Evolutionary conservation across 75 land plant genomes (phyloP), one percentile per base, ranked within the genome.

Genomic region (Azolla pinnata): DNA sequence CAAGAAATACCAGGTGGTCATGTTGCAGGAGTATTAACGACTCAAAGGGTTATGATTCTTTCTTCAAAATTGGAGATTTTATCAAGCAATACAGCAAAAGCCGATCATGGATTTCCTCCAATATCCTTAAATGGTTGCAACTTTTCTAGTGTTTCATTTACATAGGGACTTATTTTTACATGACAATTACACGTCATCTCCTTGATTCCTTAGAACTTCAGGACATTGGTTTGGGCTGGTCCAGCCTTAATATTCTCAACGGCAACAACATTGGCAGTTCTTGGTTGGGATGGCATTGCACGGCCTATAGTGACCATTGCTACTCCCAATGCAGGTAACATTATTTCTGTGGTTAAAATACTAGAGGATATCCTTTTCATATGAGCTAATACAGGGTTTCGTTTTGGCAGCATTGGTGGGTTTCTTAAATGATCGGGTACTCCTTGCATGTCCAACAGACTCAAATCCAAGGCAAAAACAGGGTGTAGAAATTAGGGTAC

Each of bases 191-290:
- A n/a, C n/a, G n/a, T n/a, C n/a, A n/a, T n/a, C n/a, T n/a, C n/a
- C n/a, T n/a, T n/a, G n/a, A n/a, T n/a, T n/a, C n/a, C n/a, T n/a
- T n/a, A 44, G 60, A 31, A 92, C 93, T 95, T 67, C 60, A 83
- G 90, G 75, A 89, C 99, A 27, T 75, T 95, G 21, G 62, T 95
- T 33, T 95, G 99, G 99, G 77, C 86, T 65, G 99, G 99, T 18
- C 96, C 99, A 31, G 87, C 99, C 30, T 83, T 95, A 67, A 72
- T 95, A 10, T 95, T 83, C 64, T 89, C 96, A 57, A 81, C 82
- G 62, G 76, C 99, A 49, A 79, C 91, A 34, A 73, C 79, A 30
- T 57, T 95, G n/a, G 76, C 86, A 57, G 47, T 81, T 18, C 88
- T 95, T 56, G 99, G 99, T 14, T 95, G 99, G 99, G 96, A 95